Percentiles rank a stretch among this genome's conserved stretches.
Conservation (phyloP, 306 rosid species). For the peach (Prunus persica) region Prunus_persica_NCBIv2 NC_034009.1:33894501-33895000, state of each 20-base stretch:
- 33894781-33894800: not conserved
- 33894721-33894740: not conserved
- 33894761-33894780: not conserved
- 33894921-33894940: not conserved
- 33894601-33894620: constrained; percentile 94
- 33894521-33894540: constrained; percentile 97
- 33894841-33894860: not conserved
- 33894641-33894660: constrained; percentile 84
- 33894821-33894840: not conserved
- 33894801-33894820: not conserved
- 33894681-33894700: constrained; percentile 12
- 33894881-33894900: not conserved
- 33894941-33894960: not conserved
- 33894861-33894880: not conserved
- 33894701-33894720: not conserved
- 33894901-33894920: not conserved
- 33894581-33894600: constrained; percentile 92
- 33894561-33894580: constrained; percentile 95
- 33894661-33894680: constrained; percentile 25
- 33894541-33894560: constrained; percentile 95
- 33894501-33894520: constrained; percentile 84
- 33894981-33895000: not conserved
- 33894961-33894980: not conserved
- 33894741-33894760: not conserved
- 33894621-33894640: constrained; percentile 97